Percentiles rank a stretch among this genome's conserved stretches.
Conservation (phyloP, 257 asterid species). For the Euphrasia confusa region DNA sequence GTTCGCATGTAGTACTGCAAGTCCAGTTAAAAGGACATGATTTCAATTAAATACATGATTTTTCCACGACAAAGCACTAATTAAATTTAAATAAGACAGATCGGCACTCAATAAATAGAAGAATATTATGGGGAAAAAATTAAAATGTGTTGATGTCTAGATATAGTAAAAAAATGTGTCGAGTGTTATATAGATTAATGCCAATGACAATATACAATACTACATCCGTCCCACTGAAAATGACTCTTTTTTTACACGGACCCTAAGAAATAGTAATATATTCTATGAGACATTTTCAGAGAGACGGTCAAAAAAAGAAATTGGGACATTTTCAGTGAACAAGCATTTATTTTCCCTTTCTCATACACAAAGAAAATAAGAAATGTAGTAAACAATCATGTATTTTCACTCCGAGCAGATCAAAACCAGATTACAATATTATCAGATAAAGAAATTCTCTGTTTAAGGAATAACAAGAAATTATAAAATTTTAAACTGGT, state of each 20-base stretch:
- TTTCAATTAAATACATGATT: conserved; percentile 10
- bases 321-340: too few relatives aligned
- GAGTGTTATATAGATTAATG: background rate
- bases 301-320: too few relatives aligned
- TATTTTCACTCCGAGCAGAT: conserved; percentile 8
- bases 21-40: conserved; percentile 28
- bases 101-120: conserved; percentile 14
- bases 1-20: conserved; percentile 87
- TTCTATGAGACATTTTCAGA: too few relatives aligned
- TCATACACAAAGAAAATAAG: background rate
- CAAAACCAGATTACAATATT: background rate
- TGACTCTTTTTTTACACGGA: too few relatives aligned
- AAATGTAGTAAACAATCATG: conserved; percentile 2
- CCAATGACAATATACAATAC: conserved; percentile 11
- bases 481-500: conserved; percentile 5
- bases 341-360: background rate
- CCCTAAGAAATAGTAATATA: too few relatives aligned
- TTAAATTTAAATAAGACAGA: conserved; percentile 17
- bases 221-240: too few relatives aligned
- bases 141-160: background rate
- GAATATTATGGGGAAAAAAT: background rate
- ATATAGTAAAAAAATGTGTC: conserved; percentile 3
- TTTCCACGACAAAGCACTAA: background rate
- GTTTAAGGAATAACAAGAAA: background rate
- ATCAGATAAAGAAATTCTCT: background rate